These are phyloP conservation scores for Saprolegnia diclina DNA, from an alignment of 352 stramenopile species.

Conservation along the genomic window DNA sequence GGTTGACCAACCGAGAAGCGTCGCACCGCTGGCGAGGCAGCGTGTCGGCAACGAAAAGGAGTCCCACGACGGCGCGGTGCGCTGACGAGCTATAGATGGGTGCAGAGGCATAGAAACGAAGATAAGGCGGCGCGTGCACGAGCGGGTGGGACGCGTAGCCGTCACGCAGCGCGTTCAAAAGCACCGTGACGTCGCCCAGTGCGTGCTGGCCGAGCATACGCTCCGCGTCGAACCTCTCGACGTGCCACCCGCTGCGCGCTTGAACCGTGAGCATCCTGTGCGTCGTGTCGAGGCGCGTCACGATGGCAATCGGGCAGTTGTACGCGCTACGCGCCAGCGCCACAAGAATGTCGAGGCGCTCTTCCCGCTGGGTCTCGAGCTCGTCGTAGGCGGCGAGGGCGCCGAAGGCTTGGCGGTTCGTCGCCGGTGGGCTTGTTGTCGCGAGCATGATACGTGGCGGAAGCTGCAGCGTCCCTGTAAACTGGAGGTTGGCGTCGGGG, in stretches of 20 bases:
- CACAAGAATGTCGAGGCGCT: neutral
- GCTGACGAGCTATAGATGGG: neutral
- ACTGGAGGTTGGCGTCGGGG: neutral
- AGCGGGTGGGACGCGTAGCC: neutral
- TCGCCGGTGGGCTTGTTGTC: neutral
- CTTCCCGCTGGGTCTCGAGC: neutral
- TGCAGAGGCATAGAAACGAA: conserved; percentile 20
- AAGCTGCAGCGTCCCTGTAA: neutral
- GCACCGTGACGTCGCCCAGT: neutral
- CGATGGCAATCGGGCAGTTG: neutral
- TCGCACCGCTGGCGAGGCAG: conserved; percentile 11
- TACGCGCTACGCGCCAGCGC: neutral
- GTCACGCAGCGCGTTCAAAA: neutral
- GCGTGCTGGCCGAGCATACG: neutral
- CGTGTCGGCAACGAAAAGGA: conserved; percentile 69
- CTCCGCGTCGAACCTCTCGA: neutral
- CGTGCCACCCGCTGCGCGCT: neutral
- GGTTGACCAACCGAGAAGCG: neutral
- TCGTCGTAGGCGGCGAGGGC: neutral
- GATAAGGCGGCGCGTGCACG: neutral
- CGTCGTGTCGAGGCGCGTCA: neutral
- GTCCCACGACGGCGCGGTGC: conserved; percentile 49
- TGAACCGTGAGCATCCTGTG: neutral
- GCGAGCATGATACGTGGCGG: neutral
- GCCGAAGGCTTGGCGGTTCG: neutral